Conservation (phyloP, 441 rosid species). For the Populus hybrid region DNA sequence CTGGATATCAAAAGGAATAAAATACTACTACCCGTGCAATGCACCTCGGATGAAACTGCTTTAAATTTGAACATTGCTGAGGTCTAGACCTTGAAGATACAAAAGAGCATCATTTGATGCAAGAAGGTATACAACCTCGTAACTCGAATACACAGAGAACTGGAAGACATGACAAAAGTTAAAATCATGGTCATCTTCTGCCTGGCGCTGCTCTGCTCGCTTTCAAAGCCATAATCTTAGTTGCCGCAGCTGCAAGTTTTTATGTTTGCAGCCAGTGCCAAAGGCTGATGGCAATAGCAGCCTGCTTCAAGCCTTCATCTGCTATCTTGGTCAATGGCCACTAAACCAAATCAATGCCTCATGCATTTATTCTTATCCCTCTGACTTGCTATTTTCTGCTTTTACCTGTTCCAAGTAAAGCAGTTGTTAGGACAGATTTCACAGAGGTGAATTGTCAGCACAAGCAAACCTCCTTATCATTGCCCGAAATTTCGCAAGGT, state of each 20-base stretch:
- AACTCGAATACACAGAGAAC: neutral
- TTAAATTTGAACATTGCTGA: neutral
- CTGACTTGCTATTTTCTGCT: neutral
- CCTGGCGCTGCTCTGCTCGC: neutral
- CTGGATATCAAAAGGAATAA: neutral
- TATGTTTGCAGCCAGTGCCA: neutral
- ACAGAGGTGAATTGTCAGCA: neutral
- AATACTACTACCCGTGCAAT: neutral
- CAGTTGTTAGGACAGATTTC: neutral
- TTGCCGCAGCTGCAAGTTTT: neutral
- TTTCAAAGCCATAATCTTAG: neutral
- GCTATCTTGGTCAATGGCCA: too few relatives aligned
- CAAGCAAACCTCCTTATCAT: neutral
- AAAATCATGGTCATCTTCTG: neutral
- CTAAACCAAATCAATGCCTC: too few relatives aligned
- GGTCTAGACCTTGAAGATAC: neutral
- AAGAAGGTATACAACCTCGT: neutral
- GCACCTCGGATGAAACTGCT: neutral
- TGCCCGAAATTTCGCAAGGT: neutral
- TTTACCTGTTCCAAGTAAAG: neutral
- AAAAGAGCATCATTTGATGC: neutral
- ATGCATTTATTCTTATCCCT: neutral
- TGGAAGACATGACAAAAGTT: neutral
- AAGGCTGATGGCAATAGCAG: neutral
- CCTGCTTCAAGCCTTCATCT: neutral